A percentile compares a stretch with the other conserved stretches of the same genome.
These are phyloP conservation scores for Trametes maxima DNA, from an alignment of 768 basidiomycete genomes.

Conservation along the genomic window DNA sequence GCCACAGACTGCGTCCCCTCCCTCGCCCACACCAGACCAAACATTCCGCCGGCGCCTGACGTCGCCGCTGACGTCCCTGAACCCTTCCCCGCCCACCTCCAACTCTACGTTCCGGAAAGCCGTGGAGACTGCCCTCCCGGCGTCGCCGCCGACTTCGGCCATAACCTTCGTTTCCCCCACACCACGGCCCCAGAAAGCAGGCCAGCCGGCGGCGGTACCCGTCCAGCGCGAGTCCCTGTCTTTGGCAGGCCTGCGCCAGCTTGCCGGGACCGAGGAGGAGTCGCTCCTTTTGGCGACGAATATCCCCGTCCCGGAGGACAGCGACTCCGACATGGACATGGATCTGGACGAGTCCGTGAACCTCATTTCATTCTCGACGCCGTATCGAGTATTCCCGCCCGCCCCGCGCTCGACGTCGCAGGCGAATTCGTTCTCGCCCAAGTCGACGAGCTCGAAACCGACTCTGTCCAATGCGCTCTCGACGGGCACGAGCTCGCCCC, in stretches of 20 bases:
- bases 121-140: conserved; percentile 37
- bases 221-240: conserved; percentile 47
- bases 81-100: conserved; percentile 29
- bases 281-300: conserved; percentile 69
- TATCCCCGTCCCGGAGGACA: conserved; percentile 75
- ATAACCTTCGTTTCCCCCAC: conserved; percentile 23
- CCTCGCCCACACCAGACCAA: conserved; percentile 30
- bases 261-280: conserved; percentile 49
- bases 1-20: conserved; percentile 26
- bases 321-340: conserved; percentile 59
- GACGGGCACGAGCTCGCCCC: conserved; percentile 43
- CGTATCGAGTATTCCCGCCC: conserved; percentile 55
- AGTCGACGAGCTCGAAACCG: conserved; percentile 46
- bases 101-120: conserved; percentile 34
- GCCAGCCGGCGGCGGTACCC: conserved; percentile 34
- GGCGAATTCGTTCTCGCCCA: conserved; percentile 54
- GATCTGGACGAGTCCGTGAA: conserved; percentile 50
- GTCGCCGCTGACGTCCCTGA: conserved; percentile 26
- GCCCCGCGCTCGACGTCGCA: conserved; percentile 41
- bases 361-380: conserved; percentile 71
- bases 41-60: conserved; percentile 29
- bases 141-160: conserved; percentile 32
- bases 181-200: conserved; percentile 21
- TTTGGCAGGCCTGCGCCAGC: conserved; percentile 38
- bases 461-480: conserved; percentile 63